Evolutionary conservation across 2,329 filamentous ascomycete species (phyloP).

Genomic region (Phyllosticta citrichinensis): DNA sequence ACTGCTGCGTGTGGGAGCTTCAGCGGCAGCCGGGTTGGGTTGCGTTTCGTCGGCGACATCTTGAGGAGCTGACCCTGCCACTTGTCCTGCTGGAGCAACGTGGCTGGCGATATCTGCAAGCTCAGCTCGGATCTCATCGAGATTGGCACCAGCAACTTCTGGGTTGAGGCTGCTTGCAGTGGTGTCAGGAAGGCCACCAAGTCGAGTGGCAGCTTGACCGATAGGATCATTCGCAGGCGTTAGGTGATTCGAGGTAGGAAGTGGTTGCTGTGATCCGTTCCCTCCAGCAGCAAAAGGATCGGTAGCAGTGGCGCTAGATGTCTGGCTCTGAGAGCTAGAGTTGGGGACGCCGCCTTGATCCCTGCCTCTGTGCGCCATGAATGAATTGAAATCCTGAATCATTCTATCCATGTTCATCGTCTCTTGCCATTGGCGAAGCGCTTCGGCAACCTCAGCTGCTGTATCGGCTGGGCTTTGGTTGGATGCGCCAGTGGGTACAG

Average conservation of each 20-base stretch:
- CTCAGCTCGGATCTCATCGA: background rate
- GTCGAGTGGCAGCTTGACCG: background rate
- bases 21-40: background rate
- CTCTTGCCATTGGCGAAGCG: constrained; percentile 5
- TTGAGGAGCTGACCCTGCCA: background rate
- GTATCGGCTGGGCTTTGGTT: background rate
- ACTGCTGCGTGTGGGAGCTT: background rate
- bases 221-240: background rate
- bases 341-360: background rate
- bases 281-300: background rate
- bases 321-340: background rate
- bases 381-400: background rate
- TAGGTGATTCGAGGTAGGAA: background rate
- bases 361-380: background rate
- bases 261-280: background rate
- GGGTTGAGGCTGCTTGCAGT: no score
- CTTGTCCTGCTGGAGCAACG: background rate
- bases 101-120: background rate
- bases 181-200: no score
- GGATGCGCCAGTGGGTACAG: background rate
- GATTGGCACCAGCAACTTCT: no score
- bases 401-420: constrained; percentile 3
- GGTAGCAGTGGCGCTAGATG: background rate
- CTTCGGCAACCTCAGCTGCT: background rate
- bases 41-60: background rate